These are phyloP conservation scores for Candida ipomoeae DNA, from an alignment of 805 yeast genomes.

Conservation along the genomic window DNA sequence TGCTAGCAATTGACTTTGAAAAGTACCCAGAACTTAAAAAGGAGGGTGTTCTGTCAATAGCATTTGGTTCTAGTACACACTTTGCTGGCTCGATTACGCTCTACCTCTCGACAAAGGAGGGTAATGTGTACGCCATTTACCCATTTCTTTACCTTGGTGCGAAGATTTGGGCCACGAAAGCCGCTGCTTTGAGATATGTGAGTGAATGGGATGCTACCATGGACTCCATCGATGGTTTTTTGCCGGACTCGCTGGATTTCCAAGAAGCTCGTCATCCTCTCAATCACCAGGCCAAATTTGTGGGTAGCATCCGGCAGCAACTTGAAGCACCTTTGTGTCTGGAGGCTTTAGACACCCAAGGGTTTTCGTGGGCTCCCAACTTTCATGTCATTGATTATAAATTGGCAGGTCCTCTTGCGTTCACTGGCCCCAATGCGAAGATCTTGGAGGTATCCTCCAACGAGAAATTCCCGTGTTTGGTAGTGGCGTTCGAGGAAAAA, in stretches of 20 bases:
- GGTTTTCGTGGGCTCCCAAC: neutral
- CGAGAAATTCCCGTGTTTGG: slow-evolving; percentile 6
- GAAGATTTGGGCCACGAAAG: slow-evolving; percentile 8
- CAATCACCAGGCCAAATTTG: slow-evolving; percentile 5
- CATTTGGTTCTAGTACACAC: slow-evolving; percentile 14
- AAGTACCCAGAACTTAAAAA: slow-evolving; percentile 5
- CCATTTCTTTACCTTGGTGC: slow-evolving; percentile 12
- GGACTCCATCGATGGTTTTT: slow-evolving; percentile 1
- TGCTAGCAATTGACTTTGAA: slow-evolving; percentile 7
- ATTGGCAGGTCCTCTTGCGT: slow-evolving; percentile 10
- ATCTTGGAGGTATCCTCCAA: slow-evolving; percentile 3
- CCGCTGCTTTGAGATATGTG: slow-evolving; percentile 7
- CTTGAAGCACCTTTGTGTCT: slow-evolving; percentile 3
- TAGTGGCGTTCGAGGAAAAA: slow-evolving; percentile 1
- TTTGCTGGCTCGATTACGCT: slow-evolving; percentile 14
- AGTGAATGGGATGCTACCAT: slow-evolving; percentile 9
- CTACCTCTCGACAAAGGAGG: slow-evolving; percentile 12
- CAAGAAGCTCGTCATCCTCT: slow-evolving; percentile 6
- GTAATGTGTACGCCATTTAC: slow-evolving; percentile 11
- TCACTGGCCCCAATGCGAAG: slow-evolving; percentile 4
- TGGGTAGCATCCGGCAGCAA: slow-evolving; percentile 3
- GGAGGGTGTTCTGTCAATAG: slow-evolving; percentile 9
- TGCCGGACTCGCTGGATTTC: slow-evolving; percentile 13
- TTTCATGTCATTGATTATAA: neutral
- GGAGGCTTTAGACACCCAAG: slow-evolving; percentile 3